Evolutionary conservation across 257 asterid species (phyloP), one percentile per base, ranked within the genome.

Genomic region (Lantana camara): DNA sequence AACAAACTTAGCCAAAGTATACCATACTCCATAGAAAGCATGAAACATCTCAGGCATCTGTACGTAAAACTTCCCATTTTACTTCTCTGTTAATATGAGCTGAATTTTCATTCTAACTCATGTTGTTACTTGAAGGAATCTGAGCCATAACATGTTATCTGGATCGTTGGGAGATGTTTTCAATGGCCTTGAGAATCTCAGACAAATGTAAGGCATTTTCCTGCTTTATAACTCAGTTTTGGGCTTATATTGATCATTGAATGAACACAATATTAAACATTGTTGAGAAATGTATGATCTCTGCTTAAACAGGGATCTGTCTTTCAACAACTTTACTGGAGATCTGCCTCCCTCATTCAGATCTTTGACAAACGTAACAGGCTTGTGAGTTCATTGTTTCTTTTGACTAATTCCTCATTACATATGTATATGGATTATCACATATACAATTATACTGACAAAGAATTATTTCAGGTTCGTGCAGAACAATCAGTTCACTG

Each of bases 261-360:
- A n/a, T n/a, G n/a, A 57, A 20, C 23, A 41, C 51, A 15, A 1
- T 2, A 23, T 27, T 29, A 37, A 3, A 9, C 44, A 16, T 2
- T 63, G 40, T 57, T 73, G 60, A 66, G 10, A 59, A 55, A 29
- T 38, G 57, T 15, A 41, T 35, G 40, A 45, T 64, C 42, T 64
- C 72, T 16, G 32, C 75, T 63, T 24, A 73, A 70, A 50, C 81
- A 90, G 99, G 95, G 96, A 90, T 73, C 69, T 93, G 71, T 93
- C 99, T 16, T 82, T 71, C 85, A 93, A 93, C 69, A 80, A 64
- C 77, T 81, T 90, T 80, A 82, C 78, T 5, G 97, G 99, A 58
- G 99, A 93, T 74, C 86, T 93, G 48, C 99, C 99, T 4, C 63
- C 74, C 63, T 90, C 97, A n/a, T 81, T 93, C 79, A 77, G 66